These are phyloP conservation scores for Nothophoma quercina DNA, from an alignment of 2,329 filamentous ascomycete species.

Conservation along the genomic window DNA sequence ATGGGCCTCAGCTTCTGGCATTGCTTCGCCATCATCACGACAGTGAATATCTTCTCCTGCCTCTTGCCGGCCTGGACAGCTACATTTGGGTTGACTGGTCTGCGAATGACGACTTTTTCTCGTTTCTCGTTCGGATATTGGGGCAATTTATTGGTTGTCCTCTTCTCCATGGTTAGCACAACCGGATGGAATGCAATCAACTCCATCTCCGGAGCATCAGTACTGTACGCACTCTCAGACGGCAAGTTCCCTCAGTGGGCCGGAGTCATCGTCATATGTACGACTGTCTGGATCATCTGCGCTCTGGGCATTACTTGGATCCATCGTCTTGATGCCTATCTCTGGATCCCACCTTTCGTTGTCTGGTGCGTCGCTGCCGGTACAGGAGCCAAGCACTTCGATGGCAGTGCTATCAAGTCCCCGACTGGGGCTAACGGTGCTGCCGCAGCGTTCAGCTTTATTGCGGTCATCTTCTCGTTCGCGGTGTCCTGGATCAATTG, in stretches of 20 bases:
- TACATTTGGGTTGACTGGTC: constrained; percentile 45
- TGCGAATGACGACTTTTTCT: constrained; percentile 49
- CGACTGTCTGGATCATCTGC: constrained; percentile 49
- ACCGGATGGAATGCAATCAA: constrained; percentile 53
- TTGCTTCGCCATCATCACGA: constrained; percentile 47
- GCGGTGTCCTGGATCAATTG: constrained; percentile 50
- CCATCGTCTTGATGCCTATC: constrained; percentile 46
- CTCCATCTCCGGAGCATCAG: constrained; percentile 48
- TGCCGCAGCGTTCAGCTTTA: constrained; percentile 46
- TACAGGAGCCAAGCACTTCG: constrained; percentile 46
- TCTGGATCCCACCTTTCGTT: constrained; percentile 49
- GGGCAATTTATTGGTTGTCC: constrained; percentile 48
- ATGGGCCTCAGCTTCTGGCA: constrained; percentile 50
- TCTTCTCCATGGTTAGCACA: constrained; percentile 50
- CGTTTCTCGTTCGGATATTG: constrained; percentile 52
- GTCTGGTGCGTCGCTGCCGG: constrained; percentile 51
- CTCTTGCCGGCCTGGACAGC: constrained; percentile 38
- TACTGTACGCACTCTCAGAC: constrained; percentile 47
- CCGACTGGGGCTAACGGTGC: constrained; percentile 41
- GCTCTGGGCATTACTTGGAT: constrained; percentile 50
- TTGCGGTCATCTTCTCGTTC: constrained; percentile 50
- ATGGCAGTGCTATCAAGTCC: constrained; percentile 32
- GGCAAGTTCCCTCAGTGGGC: constrained; percentile 49
- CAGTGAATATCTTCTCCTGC: constrained; percentile 44
- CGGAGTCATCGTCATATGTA: constrained; percentile 50